Base-by-base conservation (phyloP, 208 protist species). In the Vickermania ingenoplastis region DNA sequence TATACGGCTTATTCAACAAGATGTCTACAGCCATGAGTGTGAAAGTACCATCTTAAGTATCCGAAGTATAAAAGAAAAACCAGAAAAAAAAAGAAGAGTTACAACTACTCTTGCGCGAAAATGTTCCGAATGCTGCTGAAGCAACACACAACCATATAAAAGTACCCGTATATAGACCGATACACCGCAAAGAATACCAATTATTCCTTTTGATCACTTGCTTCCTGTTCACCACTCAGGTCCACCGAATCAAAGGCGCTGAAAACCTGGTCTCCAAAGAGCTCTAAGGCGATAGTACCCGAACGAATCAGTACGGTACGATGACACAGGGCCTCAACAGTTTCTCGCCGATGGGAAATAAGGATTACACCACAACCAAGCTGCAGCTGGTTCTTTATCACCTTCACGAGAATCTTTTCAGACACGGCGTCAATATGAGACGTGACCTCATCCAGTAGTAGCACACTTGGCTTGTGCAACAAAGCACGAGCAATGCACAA, bases 401-500 rank as follows among this genome's bases (percentile, higher is more conserved):
- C 36, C 17, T 45, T 31, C 48, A 23, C 1, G 22, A 22, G 25
- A 11, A 48, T 22, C 57, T 21, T 21, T 62, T 17, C 30, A 31
- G 31, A 29, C 53, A 14, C 3, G 1, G 69, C 57, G 64, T 96
- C 93, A 26, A 94, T 81, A 11, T 63, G 55, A 3, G 91, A 84
- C 53, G 94, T 98, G 5, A 97, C 87, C 70, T 99, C 97, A 70
- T 99, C 98, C 30, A 99, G 71, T 22, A 99, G 77, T 11, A 99
- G 63, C 0, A 99, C 72, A 30, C 75, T 78, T 11, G 93, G 77
- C 23, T 61, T 59, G 31, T 89, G 81, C 17, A 99, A 75, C n/a
- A 99, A 63, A 1, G 97, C 96, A 31, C 98, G 82, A 17, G 94
- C 96, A 11, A 99, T 63, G 68, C 96, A 98, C 3, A 99, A 48